These are phyloP conservation scores for Lichina pygmaea DNA, from an alignment of 495 filamentous ascomycete species.

Conservation along the genomic window DNA sequence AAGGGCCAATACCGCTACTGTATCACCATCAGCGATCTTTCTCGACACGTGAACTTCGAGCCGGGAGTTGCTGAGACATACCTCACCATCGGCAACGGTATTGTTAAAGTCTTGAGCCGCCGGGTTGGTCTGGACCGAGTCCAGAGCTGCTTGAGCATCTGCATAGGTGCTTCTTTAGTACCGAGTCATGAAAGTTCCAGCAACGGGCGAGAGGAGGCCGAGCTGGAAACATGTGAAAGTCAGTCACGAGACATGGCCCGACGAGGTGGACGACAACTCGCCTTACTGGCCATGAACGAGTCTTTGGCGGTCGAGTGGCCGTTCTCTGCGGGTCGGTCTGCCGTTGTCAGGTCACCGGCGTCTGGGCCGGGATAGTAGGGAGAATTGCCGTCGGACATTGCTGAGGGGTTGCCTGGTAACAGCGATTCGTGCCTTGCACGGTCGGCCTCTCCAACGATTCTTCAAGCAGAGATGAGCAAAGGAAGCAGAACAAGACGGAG, in stretches of 20 bases:
- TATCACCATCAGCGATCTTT: too few relatives aligned
- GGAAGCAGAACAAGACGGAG: too few relatives aligned
- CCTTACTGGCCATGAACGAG: constrained; percentile 11
- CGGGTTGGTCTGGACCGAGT: constrained; percentile 12
- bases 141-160: constrained; percentile 15
- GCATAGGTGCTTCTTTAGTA: background rate
- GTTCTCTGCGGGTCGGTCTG: background rate
- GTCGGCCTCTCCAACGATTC: too few relatives aligned
- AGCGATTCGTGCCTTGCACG: too few relatives aligned
- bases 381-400: background rate
- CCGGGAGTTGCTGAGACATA: background rate
- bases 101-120: constrained; percentile 10
- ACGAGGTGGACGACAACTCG: constrained; percentile 2
- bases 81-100: constrained; percentile 11
- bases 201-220: constrained; percentile 6
- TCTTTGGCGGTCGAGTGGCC: constrained; percentile 5
- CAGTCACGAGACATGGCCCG: background rate
- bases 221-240: constrained; percentile 5
- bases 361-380: background rate
- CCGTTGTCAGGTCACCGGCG: background rate
- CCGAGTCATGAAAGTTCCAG: background rate
- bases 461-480: too few relatives aligned
- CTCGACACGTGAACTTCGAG: too few relatives aligned
- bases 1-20: too few relatives aligned
- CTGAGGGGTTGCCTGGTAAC: too few relatives aligned